Evolutionary conservation across 805 yeast species (phyloP).

Genomic region (Sungouiozyma intestinalis): DNA sequence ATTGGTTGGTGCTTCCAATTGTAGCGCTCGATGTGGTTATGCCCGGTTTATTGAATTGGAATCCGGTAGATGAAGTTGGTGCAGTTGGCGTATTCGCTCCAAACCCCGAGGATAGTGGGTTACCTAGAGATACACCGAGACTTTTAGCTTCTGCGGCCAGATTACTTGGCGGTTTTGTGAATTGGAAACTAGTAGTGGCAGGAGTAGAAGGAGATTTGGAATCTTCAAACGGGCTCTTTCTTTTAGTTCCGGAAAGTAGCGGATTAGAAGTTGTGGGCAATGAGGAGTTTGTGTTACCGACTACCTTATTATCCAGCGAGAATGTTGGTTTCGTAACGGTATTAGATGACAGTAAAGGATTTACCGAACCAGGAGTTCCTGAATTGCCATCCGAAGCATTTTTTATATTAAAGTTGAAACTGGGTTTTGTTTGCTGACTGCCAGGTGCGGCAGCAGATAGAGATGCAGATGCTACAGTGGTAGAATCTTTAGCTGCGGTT

Average conservation of each 20-base stretch:
- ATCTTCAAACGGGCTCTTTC: slow-evolving; percentile 4
- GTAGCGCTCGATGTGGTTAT: not conserved
- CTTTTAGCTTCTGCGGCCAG: slow-evolving; percentile 1
- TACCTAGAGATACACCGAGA: slow-evolving; percentile 4
- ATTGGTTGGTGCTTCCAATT: not conserved
- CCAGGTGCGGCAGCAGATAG: slow-evolving; percentile 1
- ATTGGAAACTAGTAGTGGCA: not conserved
- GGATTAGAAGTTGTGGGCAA: not conserved
- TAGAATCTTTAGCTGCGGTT: not conserved
- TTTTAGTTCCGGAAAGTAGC: not conserved
- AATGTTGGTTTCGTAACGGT: slow-evolving; percentile 7
- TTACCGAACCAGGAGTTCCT: not conserved
- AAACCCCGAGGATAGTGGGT: slow-evolving; percentile 2
- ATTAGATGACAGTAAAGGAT: not conserved
- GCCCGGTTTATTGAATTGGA: slow-evolving; percentile 3
- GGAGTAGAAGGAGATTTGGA: slow-evolving; percentile 1
- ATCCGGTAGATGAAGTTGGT: slow-evolving; percentile 3
- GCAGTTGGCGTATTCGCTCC: not conserved
- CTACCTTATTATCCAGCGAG: slow-evolving; percentile 3
- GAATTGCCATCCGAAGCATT: not conserved
- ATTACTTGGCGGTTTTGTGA: slow-evolving; percentile 1
- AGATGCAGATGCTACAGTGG: slow-evolving; percentile 2
- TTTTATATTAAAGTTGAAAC: not conserved
- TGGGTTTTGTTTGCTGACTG: not conserved
- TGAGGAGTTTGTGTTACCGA: not conserved